Base-by-base conservation (phyloP, 2,329 filamentous ascomycete genomes). In the Cercospora canescens region DNA sequence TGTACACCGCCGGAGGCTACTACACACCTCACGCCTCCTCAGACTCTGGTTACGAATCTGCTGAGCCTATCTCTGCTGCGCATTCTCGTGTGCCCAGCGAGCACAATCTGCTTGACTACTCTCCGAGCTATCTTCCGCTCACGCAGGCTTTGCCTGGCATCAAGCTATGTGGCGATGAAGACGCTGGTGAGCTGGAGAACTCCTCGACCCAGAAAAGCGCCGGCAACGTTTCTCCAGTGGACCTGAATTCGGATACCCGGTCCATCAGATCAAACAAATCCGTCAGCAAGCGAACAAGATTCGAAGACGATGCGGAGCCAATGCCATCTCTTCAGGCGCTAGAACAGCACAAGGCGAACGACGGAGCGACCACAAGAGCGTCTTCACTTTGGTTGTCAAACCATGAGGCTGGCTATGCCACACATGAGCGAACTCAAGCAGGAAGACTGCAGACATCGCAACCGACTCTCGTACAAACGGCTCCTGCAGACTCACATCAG, bases 11-110 rank as follows among this genome's bases (percentile, higher is more conserved):
- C 24, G 62, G 52, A 12, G 59, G 64, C 35, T 62, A 67, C 34
- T 48, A 37, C 21, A 62, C 60, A 6, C 60, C 56, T 56, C 56
- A 70, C 35, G 62, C 50, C 26, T 74, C 71, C 4, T 69, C 72
- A 39, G 74, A 76, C 56, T 76, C 74, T 58, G 74, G 74, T 4
- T 76, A 75, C 50, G 70, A 72, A 18, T 75, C 74, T 18, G 66
- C 64, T 26, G 69, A 60, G 14, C 60, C 68, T 4, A 34, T 37
- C 1, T 70, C 69, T 37, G 66, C 62, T 3, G 55, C 63, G 18
- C 70, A 70, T 41, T 75, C 74, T 28, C 70, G 72, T 30, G 66
- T 65, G 4, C 67, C 71, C 6, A 75, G 73, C 56, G 68, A 72
- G 61, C 65, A 70, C 14, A 67, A 67, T 16, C 34, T 66, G 18